Evolutionary conservation across 805 yeast species (phyloP), one percentile per base, ranked within the genome.

Genomic region (Candida ficus): DNA sequence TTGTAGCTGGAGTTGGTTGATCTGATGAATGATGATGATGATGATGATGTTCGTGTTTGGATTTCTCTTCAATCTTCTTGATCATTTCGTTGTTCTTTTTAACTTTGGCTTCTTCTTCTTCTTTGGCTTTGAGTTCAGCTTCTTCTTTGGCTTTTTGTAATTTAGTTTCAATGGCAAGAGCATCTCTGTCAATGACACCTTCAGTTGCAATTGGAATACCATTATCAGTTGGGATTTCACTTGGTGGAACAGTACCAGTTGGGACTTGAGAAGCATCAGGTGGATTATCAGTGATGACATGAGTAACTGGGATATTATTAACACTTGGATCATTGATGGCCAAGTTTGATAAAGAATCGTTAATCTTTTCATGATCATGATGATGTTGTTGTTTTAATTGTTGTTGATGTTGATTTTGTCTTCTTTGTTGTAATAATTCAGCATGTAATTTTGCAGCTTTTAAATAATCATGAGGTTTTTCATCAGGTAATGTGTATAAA

Each of bases 381-480:
- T 14, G 13, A 13, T 40, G 36, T n/a, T 80, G 82, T 48, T 68
- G 68, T 52, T 72, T 78, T 44, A n/a, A n/a, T n/a, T 29, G 19
- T 29, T 16, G 31, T 29, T 29, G 17, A 9, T 14, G 13, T 16
- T 40, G 36, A 17, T 80, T 82, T 48, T 68, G 68, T 52, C 72
- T 78, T 44, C 85, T 66, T 56, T 79, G 81, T 29, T 70, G 65
- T 46, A 84, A 63, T 41, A 84, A 63, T 36, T 74, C 67, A 54
- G 79, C 80, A 60, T 85, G 93, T 52, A 83, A 77, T 56, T 70
- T 77, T 26, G 90, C 89, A 49, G 86, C 78, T 47, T 79, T 73
- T 19, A 64, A 64, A 63, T 85, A 85, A 61, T 85, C 90, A 60
- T 84, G 93, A 53, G 83, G 82, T 38, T 72, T 70, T 53, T 85